Evolutionary conservation across 352 stramenopile genomes (phyloP), one percentile per base, ranked within the genome.

Genomic region (Phytophthora sp.): DNA sequence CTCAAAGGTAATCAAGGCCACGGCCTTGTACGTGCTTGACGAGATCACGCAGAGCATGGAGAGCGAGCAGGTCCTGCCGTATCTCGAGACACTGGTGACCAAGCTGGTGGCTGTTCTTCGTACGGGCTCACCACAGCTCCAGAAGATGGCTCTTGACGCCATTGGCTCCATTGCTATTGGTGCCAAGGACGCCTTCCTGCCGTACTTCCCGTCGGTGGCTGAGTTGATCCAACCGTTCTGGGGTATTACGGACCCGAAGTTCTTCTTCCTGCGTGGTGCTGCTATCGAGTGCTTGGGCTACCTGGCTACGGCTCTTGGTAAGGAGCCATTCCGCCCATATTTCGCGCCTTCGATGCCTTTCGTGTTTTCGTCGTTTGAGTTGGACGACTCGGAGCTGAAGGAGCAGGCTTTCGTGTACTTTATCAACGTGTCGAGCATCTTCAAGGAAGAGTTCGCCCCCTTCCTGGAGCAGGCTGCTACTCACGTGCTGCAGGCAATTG

Each of bases 31-130:
- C 71, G 96, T 99, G 12, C 84, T 99, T 41, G 97, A 99, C 79
- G 98, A 99, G 80, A 99, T 99, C 75, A 99, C 96, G 57, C 96
- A 99, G 86, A 96, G 91, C 66, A 96, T 99, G 84, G 95, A 99
- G 62, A 96, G 88, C 29, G 82, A 98, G 46, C 94, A 98, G 57
- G 91, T 99, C 30, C 74, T 94, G 49, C 97, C 96, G 20, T 94
- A 99, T 73, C 80, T 99, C 0, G 91, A 98, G 66, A 93, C 93
- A 29, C 80, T 99, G 7, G 94, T 99, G 46, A 90, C 80, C n/a
- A 98, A 99, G 77, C 84, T 99, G 2, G 93, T 98, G 20, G 76
- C 69, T 33, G 96, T 99, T 69, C 81, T 99, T 13, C 93, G 97
- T 69, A 84, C 76, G 35, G 93, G 94, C 39, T 97, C 87, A 35